These are phyloP conservation scores for Botryotinia globosa DNA, from an alignment of 2,329 filamentous ascomycete species.

Conservation along the genomic window DNA sequence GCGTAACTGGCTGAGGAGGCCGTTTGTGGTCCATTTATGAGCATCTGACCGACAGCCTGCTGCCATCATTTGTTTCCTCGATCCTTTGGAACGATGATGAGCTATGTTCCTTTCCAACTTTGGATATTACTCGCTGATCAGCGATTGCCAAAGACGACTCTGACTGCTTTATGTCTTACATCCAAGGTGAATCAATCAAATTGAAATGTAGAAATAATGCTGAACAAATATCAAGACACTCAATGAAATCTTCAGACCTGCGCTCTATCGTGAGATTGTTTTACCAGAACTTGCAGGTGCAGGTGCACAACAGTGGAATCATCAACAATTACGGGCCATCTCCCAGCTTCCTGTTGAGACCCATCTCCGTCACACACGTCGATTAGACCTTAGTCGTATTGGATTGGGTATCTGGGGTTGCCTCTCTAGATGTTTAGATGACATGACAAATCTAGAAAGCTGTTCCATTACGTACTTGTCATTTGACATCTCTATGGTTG, in stretches of 20 bases:
- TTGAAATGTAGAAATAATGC: neutral
- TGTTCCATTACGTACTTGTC: neutral
- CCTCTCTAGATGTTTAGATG: neutral
- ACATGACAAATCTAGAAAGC: neutral
- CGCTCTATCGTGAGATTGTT: conserved; percentile 14
- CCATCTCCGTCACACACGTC: neutral
- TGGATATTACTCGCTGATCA: neutral
- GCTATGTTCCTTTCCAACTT: neutral
- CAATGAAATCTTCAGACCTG: conserved; percentile 4
- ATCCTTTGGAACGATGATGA: neutral
- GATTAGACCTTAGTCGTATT: neutral
- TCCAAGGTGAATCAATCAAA: neutral
- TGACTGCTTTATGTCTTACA: neutral
- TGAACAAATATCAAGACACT: conserved; percentile 12
- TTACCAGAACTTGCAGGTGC: neutral
- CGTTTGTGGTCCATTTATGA: neutral
- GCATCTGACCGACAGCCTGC: neutral
- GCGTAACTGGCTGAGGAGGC: neutral
- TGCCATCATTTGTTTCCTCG: neutral
- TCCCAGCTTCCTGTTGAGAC: conserved; percentile 1
- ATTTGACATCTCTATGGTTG: neutral
- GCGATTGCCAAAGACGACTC: neutral
- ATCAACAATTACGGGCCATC: neutral
- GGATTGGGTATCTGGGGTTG: accelerated
- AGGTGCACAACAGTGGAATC: neutral